Percentiles rank a stretch among this genome's conserved stretches.
Evolutionary conservation across 441 rosid species (phyloP).

Genomic region (Codiaeum variegatum): DNA sequence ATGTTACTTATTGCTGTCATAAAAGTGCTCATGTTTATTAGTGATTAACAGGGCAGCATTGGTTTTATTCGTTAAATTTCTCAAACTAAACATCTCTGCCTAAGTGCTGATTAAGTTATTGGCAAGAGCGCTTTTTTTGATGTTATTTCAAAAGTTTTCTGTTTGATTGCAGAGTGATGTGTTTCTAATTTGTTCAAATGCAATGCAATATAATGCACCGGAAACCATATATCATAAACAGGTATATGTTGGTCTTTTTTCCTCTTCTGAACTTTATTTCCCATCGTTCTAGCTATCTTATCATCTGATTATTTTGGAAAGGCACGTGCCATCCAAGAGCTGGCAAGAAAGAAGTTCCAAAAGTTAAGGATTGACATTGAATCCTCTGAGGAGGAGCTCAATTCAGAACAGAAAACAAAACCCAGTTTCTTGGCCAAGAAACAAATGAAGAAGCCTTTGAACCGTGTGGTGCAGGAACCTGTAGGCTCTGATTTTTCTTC

Average conservation of each 20-base stretch:
- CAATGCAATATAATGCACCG: slow-evolving; percentile 80
- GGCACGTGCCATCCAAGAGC: slow-evolving; percentile 81
- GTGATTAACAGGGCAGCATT: neutral
- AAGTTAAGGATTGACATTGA: slow-evolving; percentile 60
- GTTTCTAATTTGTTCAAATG: slow-evolving; percentile 77
- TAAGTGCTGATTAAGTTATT: neutral
- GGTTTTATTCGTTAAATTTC: neutral
- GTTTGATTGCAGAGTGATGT: slow-evolving; percentile 68
- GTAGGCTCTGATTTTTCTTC: slow-evolving; percentile 48
- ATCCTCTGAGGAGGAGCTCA: slow-evolving; percentile 52
- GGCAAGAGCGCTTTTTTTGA: neutral
- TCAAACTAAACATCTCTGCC: neutral
- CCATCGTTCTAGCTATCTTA: slow-evolving; percentile 14
- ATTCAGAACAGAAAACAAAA: slow-evolving; percentile 51
- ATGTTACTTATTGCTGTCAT: neutral
- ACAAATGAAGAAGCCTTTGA: slow-evolving; percentile 43
- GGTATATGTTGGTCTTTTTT: slow-evolving; percentile 30
- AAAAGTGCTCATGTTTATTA: neutral
- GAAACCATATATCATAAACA: slow-evolving; percentile 81
- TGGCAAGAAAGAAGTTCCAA: slow-evolving; percentile 69
- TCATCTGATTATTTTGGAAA: slow-evolving; percentile 26
- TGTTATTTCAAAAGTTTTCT: slow-evolving; percentile 14
- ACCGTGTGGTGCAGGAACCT: slow-evolving; percentile 41
- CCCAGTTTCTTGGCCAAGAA: slow-evolving; percentile 46
- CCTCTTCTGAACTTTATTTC: slow-evolving; percentile 3